A percentile compares a stretch with the other conserved stretches of the same genome.
Evolutionary conservation across 345 rosid species (phyloP).

Genomic region (Eucalyptus albens): DNA sequence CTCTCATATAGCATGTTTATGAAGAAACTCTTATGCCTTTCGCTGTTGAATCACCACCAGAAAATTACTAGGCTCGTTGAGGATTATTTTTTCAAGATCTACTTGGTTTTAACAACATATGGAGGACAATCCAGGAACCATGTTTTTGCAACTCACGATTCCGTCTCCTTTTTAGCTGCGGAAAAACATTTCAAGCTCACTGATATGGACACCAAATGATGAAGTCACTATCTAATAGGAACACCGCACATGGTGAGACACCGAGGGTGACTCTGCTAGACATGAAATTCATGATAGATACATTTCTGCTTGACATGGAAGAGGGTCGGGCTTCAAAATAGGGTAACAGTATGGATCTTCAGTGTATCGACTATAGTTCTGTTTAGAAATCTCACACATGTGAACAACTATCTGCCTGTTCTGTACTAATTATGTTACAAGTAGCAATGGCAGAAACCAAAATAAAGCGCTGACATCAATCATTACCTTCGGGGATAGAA

Average conservation of each 20-base stretch:
- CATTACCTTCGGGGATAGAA: slow-evolving; percentile 27
- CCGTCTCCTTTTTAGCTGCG: neutral
- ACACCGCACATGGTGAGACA: neutral
- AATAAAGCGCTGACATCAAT: neutral
- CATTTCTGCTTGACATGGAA: neutral
- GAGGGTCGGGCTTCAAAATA: neutral
- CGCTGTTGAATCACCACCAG: neutral
- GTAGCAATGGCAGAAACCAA: neutral
- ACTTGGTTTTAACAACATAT: neutral
- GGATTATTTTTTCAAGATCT: neutral
- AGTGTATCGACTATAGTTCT: neutral
- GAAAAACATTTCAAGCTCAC: neutral
- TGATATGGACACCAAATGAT: neutral
- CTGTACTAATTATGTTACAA: neutral
- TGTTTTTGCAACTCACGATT: neutral
- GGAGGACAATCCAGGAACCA: neutral
- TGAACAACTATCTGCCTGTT: neutral
- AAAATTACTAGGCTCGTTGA: neutral
- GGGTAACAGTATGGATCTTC: neutral
- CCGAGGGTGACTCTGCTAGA: neutral
- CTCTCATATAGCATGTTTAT: neutral
- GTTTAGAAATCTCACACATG: neutral
- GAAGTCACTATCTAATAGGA: neutral
- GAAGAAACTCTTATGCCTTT: neutral
- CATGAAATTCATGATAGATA: neutral